phyloP scores from a whole-genome alignment of 106 monocot species.

The Allium sativum region DNA sequence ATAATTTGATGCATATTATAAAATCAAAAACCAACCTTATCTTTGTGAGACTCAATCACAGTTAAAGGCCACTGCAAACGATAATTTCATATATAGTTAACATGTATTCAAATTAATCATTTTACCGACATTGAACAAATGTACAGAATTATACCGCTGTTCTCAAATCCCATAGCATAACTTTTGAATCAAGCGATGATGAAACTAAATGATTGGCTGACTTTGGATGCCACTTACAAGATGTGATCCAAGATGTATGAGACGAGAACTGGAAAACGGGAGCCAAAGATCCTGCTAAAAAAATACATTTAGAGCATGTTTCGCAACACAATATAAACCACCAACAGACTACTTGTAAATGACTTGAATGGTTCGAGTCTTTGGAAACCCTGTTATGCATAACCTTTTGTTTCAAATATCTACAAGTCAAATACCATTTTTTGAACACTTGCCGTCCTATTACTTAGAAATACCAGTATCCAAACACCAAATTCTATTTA shows the following conservation, averaged over 20 bases:
- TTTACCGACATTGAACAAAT: not conserved
- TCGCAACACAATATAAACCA: too few species aligned
- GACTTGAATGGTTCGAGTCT: too few species aligned
- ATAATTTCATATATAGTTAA: not conserved
- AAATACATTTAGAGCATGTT: not conserved
- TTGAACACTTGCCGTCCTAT: too few species aligned
- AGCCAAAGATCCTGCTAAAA: slow-evolving; percentile 47
- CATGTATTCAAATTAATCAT: not conserved
- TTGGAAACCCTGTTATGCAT: too few species aligned
- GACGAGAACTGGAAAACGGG: slow-evolving; percentile 87
- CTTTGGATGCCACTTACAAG: slow-evolving; percentile 79
- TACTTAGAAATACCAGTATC: too few species aligned
- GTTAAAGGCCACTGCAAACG: slow-evolving; percentile 72
- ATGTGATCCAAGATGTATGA: slow-evolving; percentile 77
- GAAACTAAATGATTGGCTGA: slow-evolving; percentile 89
- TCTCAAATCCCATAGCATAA: slow-evolving; percentile 98
- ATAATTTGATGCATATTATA: not conserved
- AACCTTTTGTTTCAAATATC: too few species aligned
- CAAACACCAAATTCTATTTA: too few species aligned
- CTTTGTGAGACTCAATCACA: slow-evolving; percentile 55
- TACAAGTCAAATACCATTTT: too few species aligned
- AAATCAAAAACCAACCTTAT: slow-evolving; percentile 44
- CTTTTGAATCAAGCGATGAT: slow-evolving; percentile 89
- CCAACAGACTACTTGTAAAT: too few species aligned
- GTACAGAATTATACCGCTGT: slow-evolving; percentile 48